phyloP scores from a whole-genome alignment of 176 grass and related monocot genomes.

The Bothriochloa decipiens region DNA sequence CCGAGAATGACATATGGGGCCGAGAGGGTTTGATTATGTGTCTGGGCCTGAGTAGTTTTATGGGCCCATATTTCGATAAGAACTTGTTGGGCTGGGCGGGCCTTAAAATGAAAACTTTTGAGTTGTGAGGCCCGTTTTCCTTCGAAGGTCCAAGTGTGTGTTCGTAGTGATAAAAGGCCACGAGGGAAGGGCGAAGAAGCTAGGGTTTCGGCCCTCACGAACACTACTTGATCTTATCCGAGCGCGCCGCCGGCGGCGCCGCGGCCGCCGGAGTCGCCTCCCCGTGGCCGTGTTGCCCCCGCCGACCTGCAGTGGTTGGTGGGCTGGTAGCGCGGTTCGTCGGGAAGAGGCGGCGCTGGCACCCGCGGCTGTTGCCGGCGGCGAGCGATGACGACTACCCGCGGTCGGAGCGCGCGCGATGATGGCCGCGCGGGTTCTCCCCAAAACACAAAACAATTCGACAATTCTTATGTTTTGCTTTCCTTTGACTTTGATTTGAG shows the following conservation, averaged over 20 bases:
- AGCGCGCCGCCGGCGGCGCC: slow-evolving; percentile 42
- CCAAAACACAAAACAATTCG: background rate
- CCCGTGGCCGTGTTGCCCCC: background rate
- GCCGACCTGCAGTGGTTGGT: background rate
- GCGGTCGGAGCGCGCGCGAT: slow-evolving; percentile 62
- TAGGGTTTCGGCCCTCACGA: slow-evolving; percentile 53
- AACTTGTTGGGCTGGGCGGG: background rate
- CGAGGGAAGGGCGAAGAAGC: background rate
- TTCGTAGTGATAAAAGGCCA: slow-evolving; percentile 23
- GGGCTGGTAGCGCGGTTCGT: slow-evolving; percentile 24
- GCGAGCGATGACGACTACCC: slow-evolving; percentile 52
- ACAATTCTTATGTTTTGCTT: background rate
- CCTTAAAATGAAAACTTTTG: background rate
- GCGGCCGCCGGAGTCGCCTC: slow-evolving; percentile 30
- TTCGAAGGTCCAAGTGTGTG: background rate
- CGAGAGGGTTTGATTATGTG: background rate
- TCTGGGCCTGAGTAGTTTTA: background rate
- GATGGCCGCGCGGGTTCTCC: slow-evolving; percentile 52
- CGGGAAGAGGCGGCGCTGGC: background rate
- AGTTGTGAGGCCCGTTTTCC: background rate
- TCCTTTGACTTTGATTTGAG: background rate
- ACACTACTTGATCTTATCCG: slow-evolving; percentile 66
- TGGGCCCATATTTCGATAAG: background rate
- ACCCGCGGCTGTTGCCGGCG: background rate
- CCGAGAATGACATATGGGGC: slow-evolving; percentile 2